phyloP scores from a whole-genome alignment of 1,284 basidiomycete species.

The Malassezia sympodialis region DNA sequence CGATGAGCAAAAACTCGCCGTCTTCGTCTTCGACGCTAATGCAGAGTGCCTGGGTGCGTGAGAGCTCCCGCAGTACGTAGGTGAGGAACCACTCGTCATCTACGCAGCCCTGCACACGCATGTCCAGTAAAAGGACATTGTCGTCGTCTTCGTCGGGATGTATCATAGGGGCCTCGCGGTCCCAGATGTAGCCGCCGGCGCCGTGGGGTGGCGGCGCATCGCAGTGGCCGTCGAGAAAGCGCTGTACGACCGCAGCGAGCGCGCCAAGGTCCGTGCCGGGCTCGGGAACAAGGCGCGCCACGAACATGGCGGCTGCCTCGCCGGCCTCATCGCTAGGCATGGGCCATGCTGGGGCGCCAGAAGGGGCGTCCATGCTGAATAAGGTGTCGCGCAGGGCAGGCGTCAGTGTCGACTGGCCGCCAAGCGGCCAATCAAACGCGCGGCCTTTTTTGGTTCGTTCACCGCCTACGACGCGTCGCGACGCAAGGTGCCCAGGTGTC shows the following conservation, averaged over 20 bases:
- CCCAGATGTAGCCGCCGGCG: conserved; percentile 37
- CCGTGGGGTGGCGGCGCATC: neutral
- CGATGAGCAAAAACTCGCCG: conserved; percentile 90
- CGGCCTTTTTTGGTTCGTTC: neutral
- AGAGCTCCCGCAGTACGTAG: conserved; percentile 55
- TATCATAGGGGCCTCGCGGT: conserved; percentile 30
- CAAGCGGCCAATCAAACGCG: neutral
- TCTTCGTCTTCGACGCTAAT: conserved; percentile 66
- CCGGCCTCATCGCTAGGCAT: conserved; percentile 3
- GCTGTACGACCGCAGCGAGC: neutral
- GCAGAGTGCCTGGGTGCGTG: conserved; percentile 11
- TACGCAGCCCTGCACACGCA: conserved; percentile 81
- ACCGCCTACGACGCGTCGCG: conserved; percentile 1
- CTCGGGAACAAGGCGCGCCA: neutral
- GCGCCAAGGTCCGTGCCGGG: neutral
- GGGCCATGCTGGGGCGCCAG: neutral
- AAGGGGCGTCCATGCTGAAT: neutral
- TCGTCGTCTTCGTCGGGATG: neutral
- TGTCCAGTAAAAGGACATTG: conserved; percentile 56
- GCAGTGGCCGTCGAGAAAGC: neutral
- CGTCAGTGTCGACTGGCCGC: neutral
- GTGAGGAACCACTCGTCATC: conserved; percentile 93
- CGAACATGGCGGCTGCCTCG: conserved; percentile 3
- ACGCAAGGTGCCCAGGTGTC: conserved; percentile 1
- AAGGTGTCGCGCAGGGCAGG: neutral